Evolutionary conservation across 1,284 basidiomycete genomes (phyloP), one percentile per base, ranked within the genome.

Genomic region (Cryptococcus sp.): DNA sequence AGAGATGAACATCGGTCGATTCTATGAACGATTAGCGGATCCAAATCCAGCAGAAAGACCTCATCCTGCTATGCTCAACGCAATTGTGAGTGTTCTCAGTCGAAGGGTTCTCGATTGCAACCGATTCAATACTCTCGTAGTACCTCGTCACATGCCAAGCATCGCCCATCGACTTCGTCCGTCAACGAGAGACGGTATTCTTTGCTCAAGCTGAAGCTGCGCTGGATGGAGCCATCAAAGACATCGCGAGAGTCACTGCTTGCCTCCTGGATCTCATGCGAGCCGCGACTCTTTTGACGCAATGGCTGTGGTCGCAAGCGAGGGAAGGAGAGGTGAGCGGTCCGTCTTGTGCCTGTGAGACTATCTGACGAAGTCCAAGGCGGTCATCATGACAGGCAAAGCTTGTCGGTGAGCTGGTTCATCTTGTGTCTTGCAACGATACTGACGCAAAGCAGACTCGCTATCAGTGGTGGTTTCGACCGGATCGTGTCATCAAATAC

Each of bases 1-100:
- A 6, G 56, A 62, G 54, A 53, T 62, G 57, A 58, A 56, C 43
- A 54, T 58, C 5, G 47, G 53, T 19, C 49, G 60, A 16, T 62
- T 62, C 42, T 58, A 62, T 40, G 54, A 62, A 42, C 48, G 60
- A 3, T 39, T 62, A 19, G 30, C 41, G 23, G 52, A 53, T 5
- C 42, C 50, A 5, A 52, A 56, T 35, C 45, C 39, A 20, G 19
- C 13, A 6, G 50, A 58, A 13, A 11, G 51, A 20, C 57, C 57
- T 20, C 60, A 62, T 43, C 40, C 46, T 5, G 43, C 60, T 15
- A 45, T 62, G 17, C 47, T 58, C 17, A 62, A 58, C 23, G 56
- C 60, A 5, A 62, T 62, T 15, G 58, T 47, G 20, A 23, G 13
- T 47, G 17, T 42, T 8, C 45, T 17, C 50, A 43, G 42, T 1